Base-by-base conservation (phyloP, 176 grass and related monocot genomes). In the Oryza glaberrima region DNA sequence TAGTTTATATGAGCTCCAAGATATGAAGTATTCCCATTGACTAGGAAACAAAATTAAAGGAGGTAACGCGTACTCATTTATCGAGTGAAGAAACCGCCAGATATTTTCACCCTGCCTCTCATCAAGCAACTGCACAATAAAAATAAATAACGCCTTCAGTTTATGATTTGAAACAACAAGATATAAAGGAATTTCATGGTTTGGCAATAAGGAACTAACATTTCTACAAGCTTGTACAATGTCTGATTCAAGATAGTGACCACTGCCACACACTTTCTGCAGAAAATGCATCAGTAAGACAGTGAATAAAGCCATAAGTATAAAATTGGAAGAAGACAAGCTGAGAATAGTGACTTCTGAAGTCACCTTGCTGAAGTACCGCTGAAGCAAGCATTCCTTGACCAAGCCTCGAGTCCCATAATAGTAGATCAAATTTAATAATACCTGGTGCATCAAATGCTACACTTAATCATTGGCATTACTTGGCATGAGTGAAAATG, bases 341-440 rank as follows among this genome's bases (percentile, higher is more conserved):
- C 11, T 26, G 9, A 19, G 48, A 71, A 78, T 34, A 83, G 64
- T 69, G 46, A 85, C 83, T 36, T 61, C 69, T 82, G 66, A 81
- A 49, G 7, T n/a, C 34, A 97, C 94, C 88, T 97, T 97, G 84
- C 94, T 97, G 76, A 97, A 94, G 79, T 97, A 97, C 54, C 94
- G 67, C 66, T 94, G 86, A 87, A 97, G 92, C 77, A 97, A 79
- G 84, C 77, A 82, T 76, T 94, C 90, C 72, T 89, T 97, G 81
- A 91, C 85, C 65, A 97, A 17, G 54, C 90, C 92, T 85, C 69
- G 88, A 74, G 90, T 88, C 12, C 92, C 94, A 14, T 94, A 97
- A 80, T 92, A 97, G 46, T 97, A 92, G 20, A 97, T 81, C 23
- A 97, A 84, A 92, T 92, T 97, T 76, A 89, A 84, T 73, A 97